These are phyloP conservation scores for Amphibolis antarctica DNA, from an alignment of 106 monocot genomes.

Conservation along the genomic window DNA sequence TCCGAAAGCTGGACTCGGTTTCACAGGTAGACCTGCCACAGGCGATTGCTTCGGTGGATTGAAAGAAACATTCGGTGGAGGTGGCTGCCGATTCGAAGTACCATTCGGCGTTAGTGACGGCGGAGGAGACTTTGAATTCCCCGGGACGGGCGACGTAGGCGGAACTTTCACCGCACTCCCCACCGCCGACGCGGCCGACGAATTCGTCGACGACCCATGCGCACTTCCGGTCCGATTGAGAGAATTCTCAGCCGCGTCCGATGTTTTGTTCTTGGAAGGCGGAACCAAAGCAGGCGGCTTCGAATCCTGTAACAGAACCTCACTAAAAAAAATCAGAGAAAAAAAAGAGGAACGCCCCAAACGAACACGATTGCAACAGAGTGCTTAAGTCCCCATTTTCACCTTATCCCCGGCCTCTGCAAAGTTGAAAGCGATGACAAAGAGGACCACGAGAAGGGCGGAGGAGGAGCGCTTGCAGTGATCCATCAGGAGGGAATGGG, in stretches of 20 bases:
- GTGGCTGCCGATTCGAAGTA: not conserved
- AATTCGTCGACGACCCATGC: not conserved
- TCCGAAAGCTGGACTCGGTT: not conserved
- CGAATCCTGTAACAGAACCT: conserved; percentile 1
- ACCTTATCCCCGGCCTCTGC: not conserved
- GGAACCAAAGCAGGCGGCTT: not conserved
- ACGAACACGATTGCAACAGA: not conserved
- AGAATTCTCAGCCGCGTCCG: not conserved
- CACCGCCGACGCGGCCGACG: not conserved
- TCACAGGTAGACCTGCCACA: not conserved
- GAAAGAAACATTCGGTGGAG: not conserved
- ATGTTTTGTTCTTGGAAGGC: not conserved
- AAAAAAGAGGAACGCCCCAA: not conserved
- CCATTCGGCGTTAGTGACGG: not conserved
- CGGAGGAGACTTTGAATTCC: not conserved
- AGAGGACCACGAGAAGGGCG: not conserved
- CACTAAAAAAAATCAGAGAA: not conserved
- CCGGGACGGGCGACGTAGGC: not conserved
- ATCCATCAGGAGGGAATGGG: not conserved
- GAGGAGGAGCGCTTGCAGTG: not conserved
- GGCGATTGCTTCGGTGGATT: not conserved
- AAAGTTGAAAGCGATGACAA: not conserved
- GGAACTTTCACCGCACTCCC: not conserved
- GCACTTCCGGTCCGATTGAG: not conserved
- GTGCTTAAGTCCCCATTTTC: not conserved